These are phyloP conservation scores for Dictyostelium brefeldianum DNA, from an alignment of 78 protist species.

Conservation along the genomic window DNA sequence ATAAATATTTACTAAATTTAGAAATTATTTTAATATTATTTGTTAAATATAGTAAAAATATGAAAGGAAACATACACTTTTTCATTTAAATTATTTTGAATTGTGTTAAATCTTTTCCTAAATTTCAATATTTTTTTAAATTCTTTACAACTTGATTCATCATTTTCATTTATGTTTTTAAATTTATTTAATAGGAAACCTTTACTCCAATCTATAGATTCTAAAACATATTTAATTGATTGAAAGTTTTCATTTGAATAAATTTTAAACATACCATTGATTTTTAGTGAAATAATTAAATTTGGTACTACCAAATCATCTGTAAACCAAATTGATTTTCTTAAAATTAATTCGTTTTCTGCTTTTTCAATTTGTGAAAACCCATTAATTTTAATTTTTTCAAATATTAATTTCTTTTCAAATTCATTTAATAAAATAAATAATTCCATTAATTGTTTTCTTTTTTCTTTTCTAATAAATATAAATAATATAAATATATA, in stretches of 20 bases:
- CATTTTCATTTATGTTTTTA: neutral
- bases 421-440: neutral
- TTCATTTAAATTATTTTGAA: slow-evolving; percentile 7
- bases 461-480: neutral
- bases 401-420: neutral
- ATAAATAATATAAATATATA: too few relatives aligned
- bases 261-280: neutral
- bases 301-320: neutral
- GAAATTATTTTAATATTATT: neutral
- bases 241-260: neutral
- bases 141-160: neutral
- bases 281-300: neutral
- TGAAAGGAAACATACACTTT: neutral
- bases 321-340: neutral
- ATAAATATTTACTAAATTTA: neutral
- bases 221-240: neutral
- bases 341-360: neutral
- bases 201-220: neutral
- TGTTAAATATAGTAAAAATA: neutral
- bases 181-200: neutral
- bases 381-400: neutral
- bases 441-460: neutral
- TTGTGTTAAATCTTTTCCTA: neutral
- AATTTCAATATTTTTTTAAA: neutral
- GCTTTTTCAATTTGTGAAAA: neutral